Conservation (phyloP, 257 asterid species). For the Scutellaria galericulata region DNA sequence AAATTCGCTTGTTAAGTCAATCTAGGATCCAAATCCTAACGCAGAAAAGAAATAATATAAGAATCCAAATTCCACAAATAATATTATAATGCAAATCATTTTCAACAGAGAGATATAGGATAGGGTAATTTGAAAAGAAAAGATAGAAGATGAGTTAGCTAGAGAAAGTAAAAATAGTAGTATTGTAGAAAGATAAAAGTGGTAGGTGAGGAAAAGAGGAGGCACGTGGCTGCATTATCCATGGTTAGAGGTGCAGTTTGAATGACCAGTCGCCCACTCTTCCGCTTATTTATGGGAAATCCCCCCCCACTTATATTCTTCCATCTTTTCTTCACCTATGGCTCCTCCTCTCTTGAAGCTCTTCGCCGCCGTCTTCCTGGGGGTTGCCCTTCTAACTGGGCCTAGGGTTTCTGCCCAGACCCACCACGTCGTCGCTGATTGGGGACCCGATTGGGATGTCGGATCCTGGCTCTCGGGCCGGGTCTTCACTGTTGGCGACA, state of each 20-base stretch:
- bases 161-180: not conserved
- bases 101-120: too few relatives aligned
- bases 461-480: slow-evolving; percentile 63
- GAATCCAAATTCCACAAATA: too few relatives aligned
- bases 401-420: slow-evolving; percentile 45
- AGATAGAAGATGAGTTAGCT: too few relatives aligned
- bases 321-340: not conserved
- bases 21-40: too few relatives aligned
- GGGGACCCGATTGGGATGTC: slow-evolving; percentile 52
- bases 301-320: not conserved
- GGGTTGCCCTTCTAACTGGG: slow-evolving; percentile 28
- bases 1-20: too few relatives aligned
- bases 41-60: too few relatives aligned
- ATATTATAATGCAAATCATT: too few relatives aligned
- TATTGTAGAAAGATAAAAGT: too few relatives aligned
- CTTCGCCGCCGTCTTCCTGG: slow-evolving; percentile 24
- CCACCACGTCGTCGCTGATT: slow-evolving; percentile 70
- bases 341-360: slow-evolving; percentile 7
- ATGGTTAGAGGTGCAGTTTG: not conserved
- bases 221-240: slow-evolving; percentile 29
- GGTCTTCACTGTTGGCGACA: slow-evolving; percentile 71
- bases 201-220: not conserved
- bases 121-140: too few relatives aligned
- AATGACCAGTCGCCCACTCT: not conserved
- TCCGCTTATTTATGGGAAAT: slow-evolving; percentile 26